A percentile compares a stretch with the other conserved stretches of the same genome.
Conservation (phyloP, 768 basidiomycete species). For the Amanita fuliginea region DNA sequence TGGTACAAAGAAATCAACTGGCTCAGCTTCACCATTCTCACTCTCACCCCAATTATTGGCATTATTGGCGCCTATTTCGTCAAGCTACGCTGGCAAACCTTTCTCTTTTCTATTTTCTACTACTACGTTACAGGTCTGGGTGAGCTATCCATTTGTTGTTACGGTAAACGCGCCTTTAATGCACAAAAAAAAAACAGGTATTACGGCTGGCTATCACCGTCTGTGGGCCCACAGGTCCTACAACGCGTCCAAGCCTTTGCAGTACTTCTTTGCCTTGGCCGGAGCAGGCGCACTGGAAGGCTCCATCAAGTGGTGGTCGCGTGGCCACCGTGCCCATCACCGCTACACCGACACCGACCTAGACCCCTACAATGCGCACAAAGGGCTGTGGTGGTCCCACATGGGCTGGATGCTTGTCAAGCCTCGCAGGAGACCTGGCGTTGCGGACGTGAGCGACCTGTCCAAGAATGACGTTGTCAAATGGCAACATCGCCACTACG, state of each 20-base stretch:
- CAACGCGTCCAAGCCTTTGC: constrained; percentile 78
- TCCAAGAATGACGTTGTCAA: constrained; percentile 67
- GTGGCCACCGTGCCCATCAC: constrained; percentile 96
- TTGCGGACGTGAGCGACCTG: constrained; percentile 83
- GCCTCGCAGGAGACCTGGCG: constrained; percentile 80
- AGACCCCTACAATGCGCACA: constrained; percentile 90
- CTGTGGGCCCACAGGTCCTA: constrained; percentile 96
- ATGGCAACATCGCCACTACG: constrained; percentile 84
- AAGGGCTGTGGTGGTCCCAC: constrained; percentile 80
- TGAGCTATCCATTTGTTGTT: constrained; percentile 20
- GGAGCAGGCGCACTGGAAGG: constrained; percentile 94
- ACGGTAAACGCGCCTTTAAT: background rate
- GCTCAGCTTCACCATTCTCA: constrained; percentile 65
- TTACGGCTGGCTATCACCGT: constrained; percentile 93
- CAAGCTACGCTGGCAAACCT: constrained; percentile 62
- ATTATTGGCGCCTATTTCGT: constrained; percentile 63
- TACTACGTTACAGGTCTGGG: constrained; percentile 56
- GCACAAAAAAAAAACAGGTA: constrained; percentile 33
- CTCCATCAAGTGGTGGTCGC: constrained; percentile 98
- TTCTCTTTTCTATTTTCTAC: constrained; percentile 32
- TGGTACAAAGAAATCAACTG: constrained; percentile 58
- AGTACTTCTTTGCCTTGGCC: constrained; percentile 73
- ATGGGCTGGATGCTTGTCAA: constrained; percentile 92
- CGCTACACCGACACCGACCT: constrained; percentile 96
- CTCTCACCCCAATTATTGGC: constrained; percentile 62